Percentiles rank a stretch among this genome's conserved stretches.
Conservation (phyloP, 2,329 filamentous ascomycete genomes). For the Bipolaris zeicola region DNA sequence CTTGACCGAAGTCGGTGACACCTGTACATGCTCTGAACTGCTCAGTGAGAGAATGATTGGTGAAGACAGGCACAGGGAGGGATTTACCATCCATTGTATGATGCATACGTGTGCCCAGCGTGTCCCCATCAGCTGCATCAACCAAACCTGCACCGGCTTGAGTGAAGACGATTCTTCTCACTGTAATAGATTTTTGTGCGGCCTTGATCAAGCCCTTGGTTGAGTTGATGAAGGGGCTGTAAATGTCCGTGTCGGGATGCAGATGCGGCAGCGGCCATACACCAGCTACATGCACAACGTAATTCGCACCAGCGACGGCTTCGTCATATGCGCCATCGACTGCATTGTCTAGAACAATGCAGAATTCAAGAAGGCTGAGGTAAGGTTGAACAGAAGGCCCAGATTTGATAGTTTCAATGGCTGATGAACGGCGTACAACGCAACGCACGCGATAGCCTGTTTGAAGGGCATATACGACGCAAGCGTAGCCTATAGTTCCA, state of each 20-base stretch:
- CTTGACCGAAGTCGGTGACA: constrained; percentile 27
- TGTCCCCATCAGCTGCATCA: constrained; percentile 41
- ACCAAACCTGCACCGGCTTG: constrained; percentile 44
- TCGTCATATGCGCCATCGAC: constrained; percentile 34
- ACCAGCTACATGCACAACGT: constrained; percentile 42
- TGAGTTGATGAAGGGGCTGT: constrained; percentile 40
- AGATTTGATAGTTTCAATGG: constrained; percentile 29
- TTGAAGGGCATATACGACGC: constrained; percentile 33
- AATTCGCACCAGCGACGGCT: constrained; percentile 30
- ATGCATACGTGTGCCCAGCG: constrained; percentile 37
- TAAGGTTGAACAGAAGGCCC: constrained; percentile 37
- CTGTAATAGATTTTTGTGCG: constrained; percentile 30
- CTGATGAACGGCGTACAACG: constrained; percentile 38
- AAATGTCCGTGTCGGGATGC: constrained; percentile 43
- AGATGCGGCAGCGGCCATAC: constrained; percentile 42
- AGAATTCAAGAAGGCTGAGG: constrained; percentile 28
- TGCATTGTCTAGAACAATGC: constrained; percentile 39
- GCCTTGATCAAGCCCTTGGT: constrained; percentile 38
- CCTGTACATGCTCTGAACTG: constrained; percentile 27
- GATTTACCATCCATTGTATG: constrained; percentile 28
- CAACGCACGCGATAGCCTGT: constrained; percentile 42
- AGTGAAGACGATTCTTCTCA: constrained; percentile 40
- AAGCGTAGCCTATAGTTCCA: constrained; percentile 43
- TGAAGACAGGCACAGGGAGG: not conserved
- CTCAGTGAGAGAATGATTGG: not conserved